phyloP scores from a whole-genome alignment of 2,329 filamentous ascomycete genomes.

The Hypoxylon rubiginosum region DNA sequence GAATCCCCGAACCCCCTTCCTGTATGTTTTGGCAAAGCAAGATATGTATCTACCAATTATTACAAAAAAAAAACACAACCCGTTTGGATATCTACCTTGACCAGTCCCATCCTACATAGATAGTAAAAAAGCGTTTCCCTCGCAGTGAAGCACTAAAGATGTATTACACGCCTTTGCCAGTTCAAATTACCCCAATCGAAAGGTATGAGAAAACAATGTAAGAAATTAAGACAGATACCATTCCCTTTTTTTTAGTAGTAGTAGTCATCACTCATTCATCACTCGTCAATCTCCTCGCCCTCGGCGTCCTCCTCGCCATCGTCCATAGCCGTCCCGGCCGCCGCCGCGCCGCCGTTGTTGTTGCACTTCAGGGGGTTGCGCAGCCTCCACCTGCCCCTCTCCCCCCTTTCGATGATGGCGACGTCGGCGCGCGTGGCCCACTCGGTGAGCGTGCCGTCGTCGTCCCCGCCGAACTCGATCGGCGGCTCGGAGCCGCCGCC shows the following conservation, averaged over 20 bases:
- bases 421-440: constrained; percentile 51
- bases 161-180: constrained; percentile 14
- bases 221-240: constrained; percentile 2
- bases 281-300: constrained; percentile 51
- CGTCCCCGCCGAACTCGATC: constrained; percentile 47
- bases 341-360: too few species aligned
- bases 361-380: constrained; percentile 49
- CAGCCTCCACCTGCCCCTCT: constrained; percentile 47
- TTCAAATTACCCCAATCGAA: background rate
- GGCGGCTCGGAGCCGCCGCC: constrained; percentile 50
- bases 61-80: constrained; percentile 18
- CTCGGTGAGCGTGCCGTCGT: constrained; percentile 48
- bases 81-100: background rate
- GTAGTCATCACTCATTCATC: constrained; percentile 10
- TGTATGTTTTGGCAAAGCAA: constrained; percentile 5
- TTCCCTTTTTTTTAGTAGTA: background rate
- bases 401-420: constrained; percentile 47
- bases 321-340: constrained; percentile 4
- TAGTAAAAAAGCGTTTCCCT: background rate
- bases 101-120: background rate
- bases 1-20: constrained; percentile 8
- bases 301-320: constrained; percentile 49
- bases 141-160: constrained; percentile 19
- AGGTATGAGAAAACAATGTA: constrained; percentile 11
- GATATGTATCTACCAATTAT: constrained; percentile 15